Evolutionary conservation across 139 green algal species (phyloP).

Genomic region (Pedinophyceae sp.): DNA sequence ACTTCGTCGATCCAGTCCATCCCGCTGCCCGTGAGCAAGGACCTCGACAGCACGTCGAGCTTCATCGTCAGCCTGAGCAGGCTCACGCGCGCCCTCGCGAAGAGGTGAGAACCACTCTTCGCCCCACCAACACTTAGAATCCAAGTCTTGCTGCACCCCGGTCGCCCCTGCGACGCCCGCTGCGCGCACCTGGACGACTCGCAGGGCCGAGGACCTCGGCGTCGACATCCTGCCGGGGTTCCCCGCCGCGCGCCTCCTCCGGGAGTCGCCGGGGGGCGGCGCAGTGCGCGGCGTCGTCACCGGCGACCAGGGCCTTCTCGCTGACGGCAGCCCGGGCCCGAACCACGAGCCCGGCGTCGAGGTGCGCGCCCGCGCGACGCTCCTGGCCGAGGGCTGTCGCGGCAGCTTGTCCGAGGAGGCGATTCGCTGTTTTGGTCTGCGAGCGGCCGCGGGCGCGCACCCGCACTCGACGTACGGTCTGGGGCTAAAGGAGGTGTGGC

Average conservation of each 20-base stretch:
- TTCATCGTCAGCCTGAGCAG: neutral
- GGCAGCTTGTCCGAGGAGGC: conserved; percentile 60
- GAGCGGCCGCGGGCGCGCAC: neutral
- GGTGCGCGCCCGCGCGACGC: conserved; percentile 53
- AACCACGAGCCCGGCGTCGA: conserved; percentile 55
- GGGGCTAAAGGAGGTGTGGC: conserved; percentile 87
- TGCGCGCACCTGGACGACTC: conserved; percentile 60
- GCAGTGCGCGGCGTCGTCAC: conserved; percentile 58
- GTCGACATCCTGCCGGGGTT: conserved; percentile 75
- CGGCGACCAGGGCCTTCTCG: conserved; percentile 55
- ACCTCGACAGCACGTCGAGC: neutral
- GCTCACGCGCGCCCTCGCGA: neutral
- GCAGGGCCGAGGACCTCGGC: conserved; percentile 57
- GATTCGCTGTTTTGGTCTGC: conserved; percentile 8
- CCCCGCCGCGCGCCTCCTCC: conserved; percentile 6
- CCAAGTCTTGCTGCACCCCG: neutral
- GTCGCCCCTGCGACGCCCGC: conserved; percentile 33
- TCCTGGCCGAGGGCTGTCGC: conserved; percentile 78
- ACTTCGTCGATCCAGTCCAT: neutral
- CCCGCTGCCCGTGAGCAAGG: neutral
- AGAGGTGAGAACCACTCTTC: neutral
- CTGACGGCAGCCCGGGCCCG: conserved; percentile 39
- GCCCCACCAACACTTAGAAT: neutral
- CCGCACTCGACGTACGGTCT: conserved; percentile 68
- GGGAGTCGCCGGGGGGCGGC: conserved; percentile 20